phyloP scores from a whole-genome alignment of 176 grass and related monocot species.

The Canna indica region DNA sequence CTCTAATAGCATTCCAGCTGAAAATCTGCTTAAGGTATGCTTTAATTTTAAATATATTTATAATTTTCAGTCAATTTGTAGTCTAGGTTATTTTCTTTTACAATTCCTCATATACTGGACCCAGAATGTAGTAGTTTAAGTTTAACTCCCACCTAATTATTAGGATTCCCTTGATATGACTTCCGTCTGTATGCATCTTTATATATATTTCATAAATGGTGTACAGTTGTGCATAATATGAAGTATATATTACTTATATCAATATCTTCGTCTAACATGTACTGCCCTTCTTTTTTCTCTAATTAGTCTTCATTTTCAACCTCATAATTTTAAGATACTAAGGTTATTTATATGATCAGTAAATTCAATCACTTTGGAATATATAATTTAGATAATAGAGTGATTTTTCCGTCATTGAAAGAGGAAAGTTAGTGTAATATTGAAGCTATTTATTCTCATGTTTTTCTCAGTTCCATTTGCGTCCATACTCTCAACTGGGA shows the following conservation, averaged over 20 bases:
- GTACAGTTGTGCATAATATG: neutral
- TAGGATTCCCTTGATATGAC: neutral
- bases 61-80: neutral
- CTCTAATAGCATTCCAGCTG: conserved; percentile 47
- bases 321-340: neutral
- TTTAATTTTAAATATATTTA: conserved; percentile 3
- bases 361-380: too few relatives aligned
- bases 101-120: neutral
- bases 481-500: conserved; percentile 74
- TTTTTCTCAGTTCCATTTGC: conserved; percentile 67
- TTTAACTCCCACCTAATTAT: neutral
- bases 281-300: neutral
- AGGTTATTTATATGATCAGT: too few relatives aligned
- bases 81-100: neutral
- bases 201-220: neutral
- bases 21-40: conserved; percentile 84
- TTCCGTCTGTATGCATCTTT: neutral
- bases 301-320: neutral
- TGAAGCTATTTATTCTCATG: conserved; percentile 5
- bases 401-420: neutral
- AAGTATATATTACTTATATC: neutral
- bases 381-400: neutral
- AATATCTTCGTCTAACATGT: neutral
- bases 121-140: too few relatives aligned
- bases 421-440: neutral